Conservation (phyloP, 2,329 filamentous ascomycete species). For the Colletotrichum sp. region DNA sequence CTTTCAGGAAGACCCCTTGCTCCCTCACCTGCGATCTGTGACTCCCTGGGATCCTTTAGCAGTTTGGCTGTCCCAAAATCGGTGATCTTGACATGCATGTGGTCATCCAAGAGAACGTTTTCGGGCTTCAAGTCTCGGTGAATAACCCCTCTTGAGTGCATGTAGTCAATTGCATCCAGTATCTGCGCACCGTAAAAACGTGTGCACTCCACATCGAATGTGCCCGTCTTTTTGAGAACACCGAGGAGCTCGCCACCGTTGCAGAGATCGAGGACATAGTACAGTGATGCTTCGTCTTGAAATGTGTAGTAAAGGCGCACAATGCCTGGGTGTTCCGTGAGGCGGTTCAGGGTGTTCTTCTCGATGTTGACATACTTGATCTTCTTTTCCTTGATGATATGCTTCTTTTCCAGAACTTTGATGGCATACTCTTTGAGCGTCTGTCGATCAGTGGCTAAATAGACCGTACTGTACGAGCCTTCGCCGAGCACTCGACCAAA, state of each 20-base stretch:
- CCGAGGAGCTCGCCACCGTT: constrained; percentile 90
- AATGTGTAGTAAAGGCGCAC: constrained; percentile 98
- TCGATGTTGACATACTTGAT: constrained; percentile 99
- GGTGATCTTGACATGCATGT: constrained; percentile 98
- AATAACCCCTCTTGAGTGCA: constrained; percentile 95
- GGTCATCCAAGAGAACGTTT: constrained; percentile 91
- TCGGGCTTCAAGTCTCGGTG: constrained; percentile 97
- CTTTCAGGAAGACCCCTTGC: constrained; percentile 40
- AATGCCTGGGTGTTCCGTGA: constrained; percentile 96
- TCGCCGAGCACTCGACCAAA: constrained; percentile 92
- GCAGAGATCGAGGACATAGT: constrained; percentile 95
- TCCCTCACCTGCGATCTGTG: constrained; percentile 46
- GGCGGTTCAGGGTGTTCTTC: constrained; percentile 93
- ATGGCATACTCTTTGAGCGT: constrained; percentile 96
- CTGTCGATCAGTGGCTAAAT: constrained; percentile 90
- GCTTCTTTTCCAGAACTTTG: constrained; percentile 96
- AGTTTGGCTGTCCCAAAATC: constrained; percentile 99
- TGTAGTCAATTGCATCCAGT: constrained; percentile 94
- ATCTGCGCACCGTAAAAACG: constrained; percentile 96
- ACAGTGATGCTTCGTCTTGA: constrained; percentile 93
- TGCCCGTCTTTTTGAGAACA: constrained; percentile 91
- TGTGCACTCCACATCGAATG: constrained; percentile 94
- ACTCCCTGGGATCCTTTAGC: constrained; percentile 63
- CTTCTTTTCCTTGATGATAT: constrained; percentile 99
- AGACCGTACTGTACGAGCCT: constrained; percentile 96